Base-by-base conservation (phyloP, 805 yeast species). In the Wickerhamomyces xylosicus region DNA sequence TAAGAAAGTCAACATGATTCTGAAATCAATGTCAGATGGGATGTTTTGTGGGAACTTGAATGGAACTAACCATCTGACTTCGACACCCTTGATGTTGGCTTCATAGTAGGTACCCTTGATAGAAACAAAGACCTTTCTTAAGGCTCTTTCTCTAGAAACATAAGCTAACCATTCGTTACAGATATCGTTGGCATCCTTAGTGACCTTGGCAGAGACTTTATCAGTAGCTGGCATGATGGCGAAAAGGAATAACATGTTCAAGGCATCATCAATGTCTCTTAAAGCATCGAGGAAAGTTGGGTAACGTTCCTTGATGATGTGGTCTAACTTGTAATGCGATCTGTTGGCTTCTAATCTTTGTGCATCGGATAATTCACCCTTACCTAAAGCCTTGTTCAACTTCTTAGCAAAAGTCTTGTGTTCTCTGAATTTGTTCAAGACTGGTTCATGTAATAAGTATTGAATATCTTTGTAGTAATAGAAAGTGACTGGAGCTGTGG, bases 41-140 rank as follows among this genome's bases (percentile, higher is more conserved):
- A 92, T 82, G 61, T 84, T 84, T 61, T 90, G 95, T 16, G 98
- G 96, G 68, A 89, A 92, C 62, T 87, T 92, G 73, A 81, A 92
- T 19, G 98, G 98, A 35, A 86, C 95, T 43, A 92, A 75, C 98
- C 98, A 92, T 63, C 90, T 75, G 35, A 92, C 72, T 48, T 85
- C 95, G 61, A 87, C 95, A 48, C 98, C 98, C 59, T 74, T 79
- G 35, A 92, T 77, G 45, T 59, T 74, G 27, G 96, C 97, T 59
- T 87, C 86, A 58, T 90, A 92, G 63, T 92, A 92, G 15, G 90
- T 94, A 66, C 98, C 98, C 63, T 92, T 92, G 56, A 92, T 90
- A 36, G 95, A 83, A 31, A 92, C 97, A 64, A 92, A 92, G 14
- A 87, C 95, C 60, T 90, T 92, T 50, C 79, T 76, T 49, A 92